Percentiles rank a stretch among this genome's conserved stretches.
Evolutionary conservation across 352 stramenopile genomes (phyloP).

Genomic region (Phytopythium mirpurense): DNA sequence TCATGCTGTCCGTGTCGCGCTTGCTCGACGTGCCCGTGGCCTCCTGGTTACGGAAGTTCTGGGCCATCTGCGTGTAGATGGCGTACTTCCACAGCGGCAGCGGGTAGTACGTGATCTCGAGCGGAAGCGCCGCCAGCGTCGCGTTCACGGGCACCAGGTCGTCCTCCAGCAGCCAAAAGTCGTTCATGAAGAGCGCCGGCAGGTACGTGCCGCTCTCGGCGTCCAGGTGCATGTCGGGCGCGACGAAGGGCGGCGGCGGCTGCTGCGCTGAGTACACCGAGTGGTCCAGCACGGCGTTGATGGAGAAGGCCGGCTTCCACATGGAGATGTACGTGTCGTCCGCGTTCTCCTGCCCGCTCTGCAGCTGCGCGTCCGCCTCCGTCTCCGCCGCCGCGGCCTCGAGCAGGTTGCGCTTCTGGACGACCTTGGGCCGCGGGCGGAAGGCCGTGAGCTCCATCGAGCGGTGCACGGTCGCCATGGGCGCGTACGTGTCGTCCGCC

Average conservation of each 20-base stretch:
- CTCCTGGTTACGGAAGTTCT: conserved; percentile 91
- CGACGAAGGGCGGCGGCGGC: conserved; percentile 63
- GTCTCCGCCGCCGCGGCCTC: conserved; percentile 18
- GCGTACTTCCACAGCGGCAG: conserved; percentile 90
- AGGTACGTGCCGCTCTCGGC: conserved; percentile 65
- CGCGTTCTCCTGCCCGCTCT: conserved; percentile 8
- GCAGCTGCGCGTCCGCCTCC: conserved; percentile 6
- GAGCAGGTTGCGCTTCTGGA: conserved; percentile 78
- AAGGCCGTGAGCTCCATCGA: conserved; percentile 70
- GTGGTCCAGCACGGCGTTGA: conserved; percentile 74
- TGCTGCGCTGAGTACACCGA: conserved; percentile 52
- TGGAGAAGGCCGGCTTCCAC: conserved; percentile 71
- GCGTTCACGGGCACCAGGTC: conserved; percentile 88
- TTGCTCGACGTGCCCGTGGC: conserved; percentile 87
- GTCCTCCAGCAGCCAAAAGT: conserved; percentile 93
- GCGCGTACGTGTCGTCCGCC: conserved; percentile 47
- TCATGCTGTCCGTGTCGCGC: conserved; percentile 91
- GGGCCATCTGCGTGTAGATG: conserved; percentile 91
- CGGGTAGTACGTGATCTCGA: conserved; percentile 85
- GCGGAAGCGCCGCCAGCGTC: conserved; percentile 66
- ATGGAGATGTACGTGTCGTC: conserved; percentile 58
- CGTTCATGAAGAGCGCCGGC: conserved; percentile 89
- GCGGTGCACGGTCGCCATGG: conserved; percentile 44
- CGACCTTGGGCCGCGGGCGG: conserved; percentile 60
- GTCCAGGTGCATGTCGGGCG: conserved; percentile 53